Base-by-base conservation (phyloP, 164 flowering plant species). In the Vitis amurensis region DNA sequence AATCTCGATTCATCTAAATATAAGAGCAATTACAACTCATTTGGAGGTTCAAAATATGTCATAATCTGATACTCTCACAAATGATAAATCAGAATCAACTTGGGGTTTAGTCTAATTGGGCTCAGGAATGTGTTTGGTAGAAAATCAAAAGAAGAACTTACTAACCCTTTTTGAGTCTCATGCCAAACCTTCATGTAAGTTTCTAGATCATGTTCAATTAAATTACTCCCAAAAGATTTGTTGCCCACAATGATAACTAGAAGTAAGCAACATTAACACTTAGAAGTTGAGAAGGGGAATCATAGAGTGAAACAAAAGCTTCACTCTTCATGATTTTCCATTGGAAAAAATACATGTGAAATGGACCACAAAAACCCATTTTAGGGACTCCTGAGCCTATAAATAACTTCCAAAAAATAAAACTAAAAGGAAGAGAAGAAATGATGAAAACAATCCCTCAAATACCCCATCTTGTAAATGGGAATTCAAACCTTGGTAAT, bases 401-500 rank as follows among this genome's bases (percentile, higher is more conserved):
- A 2, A 12, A 11, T 53, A 13, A 53, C 56, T 11, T 53, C 56
- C 14, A 8, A 53, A 12, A 13, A 4, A 53, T 13, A 49, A 50
- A 17, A 64, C 50, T 27, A 29, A 55, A 9, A 9, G n/a, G 17
- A 55, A 9, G 13, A 50, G n/a, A 14, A 53, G 3, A 53, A 53
- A 13, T 53, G 56, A 53, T 53, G 27, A 23, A 23, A 23, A 23
- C 27, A 23, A 23, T 23, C 27, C 27, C 27, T 23, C 27, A 23
- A 23, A 19, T 19, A 19, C 23, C 23, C 23, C 23, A 19, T 19
- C 23, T 19, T 14, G 55, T 15, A 51, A 51, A 14, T 56, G 11
- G 14, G 17, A 29, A 5, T 50, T 15, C 73, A 62, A 44, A 81
- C 87, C 87, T 80, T 68, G 80, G 73, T 73, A 72, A 69, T 31